Conservation (phyloP, 768 basidiomycete species). For the Mrakia frigida region DNA sequence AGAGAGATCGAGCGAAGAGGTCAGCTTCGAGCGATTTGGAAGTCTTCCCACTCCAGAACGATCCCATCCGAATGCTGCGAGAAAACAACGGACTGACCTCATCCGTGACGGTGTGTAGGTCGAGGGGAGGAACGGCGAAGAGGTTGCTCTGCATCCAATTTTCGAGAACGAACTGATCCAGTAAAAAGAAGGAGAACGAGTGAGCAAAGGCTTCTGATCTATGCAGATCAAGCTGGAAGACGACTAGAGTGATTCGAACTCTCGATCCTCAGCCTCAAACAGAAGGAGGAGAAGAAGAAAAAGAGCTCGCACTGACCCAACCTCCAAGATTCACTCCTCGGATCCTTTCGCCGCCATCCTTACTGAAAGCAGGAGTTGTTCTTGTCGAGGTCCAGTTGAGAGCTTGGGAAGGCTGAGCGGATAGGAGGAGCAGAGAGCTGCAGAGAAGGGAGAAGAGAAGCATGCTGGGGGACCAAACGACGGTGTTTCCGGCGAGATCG, state of each 20-base stretch:
- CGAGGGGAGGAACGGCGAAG: conserved; percentile 22
- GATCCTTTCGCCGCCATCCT: background rate
- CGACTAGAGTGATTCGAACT: too few relatives aligned
- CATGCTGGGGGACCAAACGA: background rate
- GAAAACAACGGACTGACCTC: background rate
- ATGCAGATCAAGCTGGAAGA: too few relatives aligned
- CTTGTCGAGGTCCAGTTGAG: conserved; percentile 29
- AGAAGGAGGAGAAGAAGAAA: background rate
- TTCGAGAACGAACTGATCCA: conserved; percentile 29
- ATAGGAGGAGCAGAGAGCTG: background rate
- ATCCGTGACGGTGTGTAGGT: background rate
- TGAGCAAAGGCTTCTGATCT: too few relatives aligned
- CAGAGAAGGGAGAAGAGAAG: conserved; percentile 1
- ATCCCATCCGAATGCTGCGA: background rate
- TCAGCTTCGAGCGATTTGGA: too few relatives aligned
- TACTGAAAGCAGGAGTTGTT: conserved; percentile 3
- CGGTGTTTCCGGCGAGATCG: too few relatives aligned
- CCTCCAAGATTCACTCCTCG: conserved; percentile 27
- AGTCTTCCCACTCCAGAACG: background rate
- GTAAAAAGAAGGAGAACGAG: too few relatives aligned
- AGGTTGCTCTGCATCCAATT: conserved; percentile 22
- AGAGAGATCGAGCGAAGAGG: background rate
- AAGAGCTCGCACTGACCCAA: background rate
- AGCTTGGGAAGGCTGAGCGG: background rate
- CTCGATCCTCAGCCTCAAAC: too few relatives aligned